phyloP scores from a whole-genome alignment of 331 rosid genomes.

The Prunus yedoensis region DNA sequence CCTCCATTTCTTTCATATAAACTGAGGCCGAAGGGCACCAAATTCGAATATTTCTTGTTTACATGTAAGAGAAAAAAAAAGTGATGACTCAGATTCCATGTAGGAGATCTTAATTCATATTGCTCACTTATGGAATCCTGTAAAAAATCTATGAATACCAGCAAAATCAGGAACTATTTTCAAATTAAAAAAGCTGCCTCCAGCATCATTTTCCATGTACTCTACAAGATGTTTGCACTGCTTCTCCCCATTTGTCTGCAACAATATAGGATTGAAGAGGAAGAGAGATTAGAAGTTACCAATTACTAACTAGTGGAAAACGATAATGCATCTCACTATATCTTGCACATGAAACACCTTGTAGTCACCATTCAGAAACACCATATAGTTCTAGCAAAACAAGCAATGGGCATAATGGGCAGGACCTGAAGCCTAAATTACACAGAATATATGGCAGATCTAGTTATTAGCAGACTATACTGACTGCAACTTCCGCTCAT shows the following conservation, averaged over 20 bases:
- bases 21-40: background rate
- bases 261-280: constrained; percentile 21
- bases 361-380: too few relatives aligned
- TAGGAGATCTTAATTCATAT: constrained; percentile 2
- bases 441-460: background rate
- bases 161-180: constrained; percentile 65
- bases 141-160: constrained; percentile 70
- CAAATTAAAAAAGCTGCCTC: constrained; percentile 50
- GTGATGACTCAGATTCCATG: background rate
- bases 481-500: background rate
- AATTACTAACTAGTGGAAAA: background rate
- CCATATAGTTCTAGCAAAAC: background rate
- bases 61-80: background rate
- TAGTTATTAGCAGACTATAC: background rate
- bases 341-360: background rate
- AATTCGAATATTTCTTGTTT: background rate
- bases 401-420: background rate
- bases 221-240: constrained; percentile 67
- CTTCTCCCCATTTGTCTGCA: constrained; percentile 83
- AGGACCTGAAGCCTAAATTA: background rate
- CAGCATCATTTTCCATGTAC: constrained; percentile 51
- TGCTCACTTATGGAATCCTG: constrained; percentile 54
- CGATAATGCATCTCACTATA: background rate
- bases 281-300: background rate
- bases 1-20: background rate